phyloP scores from a whole-genome alignment of 73 alveolate genomes.

The Durusdinium trenchii region DNA sequence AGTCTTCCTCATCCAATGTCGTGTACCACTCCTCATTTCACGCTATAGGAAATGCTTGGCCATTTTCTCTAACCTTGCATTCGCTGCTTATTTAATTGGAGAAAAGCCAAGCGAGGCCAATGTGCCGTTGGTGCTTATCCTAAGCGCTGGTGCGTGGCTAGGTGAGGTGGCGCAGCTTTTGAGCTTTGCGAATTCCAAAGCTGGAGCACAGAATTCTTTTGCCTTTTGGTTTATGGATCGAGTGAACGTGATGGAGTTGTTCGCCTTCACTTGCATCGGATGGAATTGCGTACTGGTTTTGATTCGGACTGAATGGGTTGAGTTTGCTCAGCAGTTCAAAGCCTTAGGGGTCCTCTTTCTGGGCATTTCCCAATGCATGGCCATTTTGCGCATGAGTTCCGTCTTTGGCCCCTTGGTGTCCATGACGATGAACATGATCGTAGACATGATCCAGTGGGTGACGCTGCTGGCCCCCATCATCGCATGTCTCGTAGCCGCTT shows the following conservation, averaged over 20 bases:
- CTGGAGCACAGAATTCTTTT: background rate
- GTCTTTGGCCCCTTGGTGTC: slow-evolving; percentile 34
- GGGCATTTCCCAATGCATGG: slow-evolving; percentile 41
- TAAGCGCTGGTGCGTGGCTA: slow-evolving; percentile 31
- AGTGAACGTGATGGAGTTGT: slow-evolving; percentile 16
- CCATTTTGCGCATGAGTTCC: slow-evolving; percentile 7
- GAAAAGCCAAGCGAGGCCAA: background rate
- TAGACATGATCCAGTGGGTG: slow-evolving; percentile 9
- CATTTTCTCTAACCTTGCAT: background rate
- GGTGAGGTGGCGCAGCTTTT: slow-evolving; percentile 19
- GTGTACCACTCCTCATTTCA: background rate
- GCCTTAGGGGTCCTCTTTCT: slow-evolving; percentile 24
- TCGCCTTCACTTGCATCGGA: background rate
- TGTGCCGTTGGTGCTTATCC: background rate
- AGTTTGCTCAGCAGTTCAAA: slow-evolving; percentile 25
- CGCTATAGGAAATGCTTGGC: background rate
- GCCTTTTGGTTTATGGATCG: slow-evolving; percentile 43
- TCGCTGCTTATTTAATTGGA: background rate
- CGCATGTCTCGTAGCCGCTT: slow-evolving; percentile 2
- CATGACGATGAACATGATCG: slow-evolving; percentile 28
- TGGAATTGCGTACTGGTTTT: slow-evolving; percentile 16
- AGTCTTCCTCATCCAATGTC: background rate
- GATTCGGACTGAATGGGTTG: background rate
- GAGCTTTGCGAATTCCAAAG: background rate
- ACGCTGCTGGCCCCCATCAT: slow-evolving; percentile 4